Evolutionary conservation across 768 basidiomycete species (phyloP), one percentile per base, ranked within the genome.

Genomic region (Panaeolus cyanescens): DNA sequence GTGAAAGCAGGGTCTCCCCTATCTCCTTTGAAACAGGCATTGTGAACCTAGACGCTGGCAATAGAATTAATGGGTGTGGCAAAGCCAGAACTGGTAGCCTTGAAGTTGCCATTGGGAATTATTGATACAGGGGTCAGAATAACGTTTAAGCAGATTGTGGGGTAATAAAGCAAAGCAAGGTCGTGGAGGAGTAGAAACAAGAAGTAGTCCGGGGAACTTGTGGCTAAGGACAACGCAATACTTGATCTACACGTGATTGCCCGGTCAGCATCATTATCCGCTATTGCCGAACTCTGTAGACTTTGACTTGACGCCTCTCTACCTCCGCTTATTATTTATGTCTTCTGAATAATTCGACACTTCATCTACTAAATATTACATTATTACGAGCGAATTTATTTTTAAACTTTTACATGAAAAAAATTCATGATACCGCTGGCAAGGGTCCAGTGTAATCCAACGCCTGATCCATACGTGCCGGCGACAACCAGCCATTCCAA

Each of bases 41-140:
- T 0, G 90, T 87, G 42, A 91, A 77, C 13, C 87, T 78, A 0
- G 89, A 85, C 7, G 85, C 86, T 0, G 94, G 94, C 12, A 93
- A 83, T 34, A 95, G 85, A 60, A 95, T 75, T 45, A 85, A 76
- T 0, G 94, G 94, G 63, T 89, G 79, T 0, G 85, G 81, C 30
- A 96, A 84, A 5, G 85, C 80, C 53, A 96, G 79, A 30, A 94
- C 76, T 3, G 89, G 87, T 5, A 95, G 80, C 9, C 45, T 30
- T 50, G 45, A 50, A 6, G 45, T 50, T 28, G 45, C 45, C 45
- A 50, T 50, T 50, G 45, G 15, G 6, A 50, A 50, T 13, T 50
- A 50, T 9, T 50, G 45, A 50, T 50, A 50, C 45, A 50, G 12
- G 30, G 25, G 28, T 50, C n/a, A n/a, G n/a, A n/a, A n/a, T n/a